A percentile compares a stretch with the other conserved stretches of the same genome.
These are phyloP conservation scores for Sporothrix luriei DNA, from an alignment of 2,329 filamentous ascomycete genomes.

Conservation along the genomic window DNA sequence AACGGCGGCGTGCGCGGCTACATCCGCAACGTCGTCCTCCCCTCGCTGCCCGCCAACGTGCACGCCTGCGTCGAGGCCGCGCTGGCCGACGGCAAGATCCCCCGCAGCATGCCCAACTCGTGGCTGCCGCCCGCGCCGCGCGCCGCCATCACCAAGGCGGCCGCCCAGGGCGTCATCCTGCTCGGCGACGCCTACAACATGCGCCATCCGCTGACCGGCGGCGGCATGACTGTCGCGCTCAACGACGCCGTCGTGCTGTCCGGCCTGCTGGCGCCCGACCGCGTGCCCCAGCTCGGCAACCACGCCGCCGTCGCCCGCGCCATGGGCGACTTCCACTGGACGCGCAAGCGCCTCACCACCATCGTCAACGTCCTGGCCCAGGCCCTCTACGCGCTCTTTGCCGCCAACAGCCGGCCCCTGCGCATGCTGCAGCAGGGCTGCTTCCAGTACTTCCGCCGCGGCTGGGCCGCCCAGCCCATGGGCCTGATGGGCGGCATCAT, in stretches of 20 bases:
- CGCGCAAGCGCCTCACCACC: conserved; percentile 75
- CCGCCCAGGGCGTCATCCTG: conserved; percentile 71
- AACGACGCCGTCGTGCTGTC: conserved; percentile 84
- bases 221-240: conserved; percentile 97
- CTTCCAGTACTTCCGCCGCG: conserved; percentile 85
- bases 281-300: conserved; percentile 70
- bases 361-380: conserved; percentile 98
- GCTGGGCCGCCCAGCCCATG: conserved; percentile 74
- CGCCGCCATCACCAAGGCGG: conserved; percentile 49
- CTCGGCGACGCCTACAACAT: conserved; percentile 97
- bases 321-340: conserved; percentile 81
- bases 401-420: conserved; percentile 77
- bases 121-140: conserved; percentile 70
- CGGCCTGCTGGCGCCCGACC: conserved; percentile 69
- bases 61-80: conserved; percentile 75
- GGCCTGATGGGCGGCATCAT: conserved; percentile 82
- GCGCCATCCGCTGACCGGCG: conserved; percentile 96
- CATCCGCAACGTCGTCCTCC: conserved; percentile 73
- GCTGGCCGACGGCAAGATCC: conserved; percentile 74
- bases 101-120: conserved; percentile 88
- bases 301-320: conserved; percentile 65
- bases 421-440: conserved; percentile 83
- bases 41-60: conserved; percentile 70
- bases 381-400: conserved; percentile 88
- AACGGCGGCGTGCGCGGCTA: conserved; percentile 85